Base-by-base conservation (phyloP, 164 flowering plant genomes). In the Aristolochia californica region DNA sequence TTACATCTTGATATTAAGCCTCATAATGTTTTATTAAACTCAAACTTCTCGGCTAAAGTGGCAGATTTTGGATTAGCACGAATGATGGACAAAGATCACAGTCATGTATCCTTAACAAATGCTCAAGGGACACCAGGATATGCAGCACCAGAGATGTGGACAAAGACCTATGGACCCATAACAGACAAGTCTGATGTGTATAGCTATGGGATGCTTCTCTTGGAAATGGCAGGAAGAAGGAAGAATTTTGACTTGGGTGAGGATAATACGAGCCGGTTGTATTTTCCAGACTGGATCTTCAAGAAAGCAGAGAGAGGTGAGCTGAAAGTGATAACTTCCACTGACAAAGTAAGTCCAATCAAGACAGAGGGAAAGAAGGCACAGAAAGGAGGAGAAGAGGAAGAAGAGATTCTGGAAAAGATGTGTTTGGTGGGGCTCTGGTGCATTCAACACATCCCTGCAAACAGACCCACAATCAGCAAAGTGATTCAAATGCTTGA, bases 1-100 rank as follows among this genome's bases (percentile, higher is more conserved):
- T 18, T 71, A 26, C 74, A 70, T 40, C 63, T 63, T 55, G 74
- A 70, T 45, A 62, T 70, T 38, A 69, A 69, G 59, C 66, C 66
- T 22, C 68, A 69, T 38, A 64, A 64, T 54, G 56, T 65, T 23
- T 57, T 70, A 16, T 58, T 70, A 0, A 67, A 70, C 25, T 53
- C 63, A 13, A 56, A 58, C 21, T 70, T 53, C 21, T 58, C n/a
- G 2, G 65, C 68, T 0, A 69, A 65, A 24, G 54, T 66, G 28
- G 63, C 67, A 0, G 67, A 70, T 52, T 62, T 61, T 21, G 74
- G 74, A 48, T 49, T 66, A 4, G 70, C 64, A 0, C 57, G 48
- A 24, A 28, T 70, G 50, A 47, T 40, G 3, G 26, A 43, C 0
- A 48, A 30, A 30, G 64, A 55, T 13, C 45, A 47, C 14, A 60